A percentile compares a stretch with the other conserved stretches of the same genome.
These are phyloP conservation scores for Boletus barrowsii DNA, from an alignment of 768 basidiomycete genomes.

Conservation along the genomic window DNA sequence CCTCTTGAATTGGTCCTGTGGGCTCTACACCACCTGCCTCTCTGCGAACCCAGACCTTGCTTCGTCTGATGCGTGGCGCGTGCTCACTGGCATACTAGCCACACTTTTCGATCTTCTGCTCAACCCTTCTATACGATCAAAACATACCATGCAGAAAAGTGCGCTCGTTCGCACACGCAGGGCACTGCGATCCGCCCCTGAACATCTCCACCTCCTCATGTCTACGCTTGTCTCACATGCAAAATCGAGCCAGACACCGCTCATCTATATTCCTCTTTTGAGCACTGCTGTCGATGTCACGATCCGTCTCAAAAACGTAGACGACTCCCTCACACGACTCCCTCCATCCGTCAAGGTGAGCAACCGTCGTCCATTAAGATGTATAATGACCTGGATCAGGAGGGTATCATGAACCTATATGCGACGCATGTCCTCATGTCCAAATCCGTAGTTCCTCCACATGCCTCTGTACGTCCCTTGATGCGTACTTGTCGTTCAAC, in stretches of 20 bases:
- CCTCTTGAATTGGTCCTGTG: conserved; percentile 69
- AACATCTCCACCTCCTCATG: conserved; percentile 49
- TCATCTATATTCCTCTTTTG: conserved; percentile 49
- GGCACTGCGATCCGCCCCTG: conserved; percentile 62
- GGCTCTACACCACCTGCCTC: conserved; percentile 54
- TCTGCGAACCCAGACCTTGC: conserved; percentile 43
- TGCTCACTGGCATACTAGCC: conserved; percentile 56
- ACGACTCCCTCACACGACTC: conserved; percentile 41
- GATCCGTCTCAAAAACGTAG: conserved; percentile 60
- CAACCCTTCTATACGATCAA: conserved; percentile 48
- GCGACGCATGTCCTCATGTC: conserved; percentile 61
- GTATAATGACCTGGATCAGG: conserved; percentile 34
- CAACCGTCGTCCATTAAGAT: not conserved
- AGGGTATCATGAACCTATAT: conserved; percentile 59
- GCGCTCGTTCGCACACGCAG: conserved; percentile 59
- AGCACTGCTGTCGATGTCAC: conserved; percentile 70
- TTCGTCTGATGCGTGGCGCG: conserved; percentile 46
- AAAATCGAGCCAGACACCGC: conserved; percentile 46
- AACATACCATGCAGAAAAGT: conserved; percentile 57
- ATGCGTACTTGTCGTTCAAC: conserved; percentile 3
- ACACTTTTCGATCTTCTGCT: conserved; percentile 58
- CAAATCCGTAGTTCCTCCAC: conserved; percentile 55
- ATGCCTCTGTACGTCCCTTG: conserved; percentile 50
- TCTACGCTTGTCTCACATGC: conserved; percentile 48
- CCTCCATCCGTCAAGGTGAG: conserved; percentile 47